Percentiles rank a stretch among this genome's conserved stretches.
Evolutionary conservation across 73 alveolate genomes (phyloP).

Genomic region (Durusdinium trenchii): DNA sequence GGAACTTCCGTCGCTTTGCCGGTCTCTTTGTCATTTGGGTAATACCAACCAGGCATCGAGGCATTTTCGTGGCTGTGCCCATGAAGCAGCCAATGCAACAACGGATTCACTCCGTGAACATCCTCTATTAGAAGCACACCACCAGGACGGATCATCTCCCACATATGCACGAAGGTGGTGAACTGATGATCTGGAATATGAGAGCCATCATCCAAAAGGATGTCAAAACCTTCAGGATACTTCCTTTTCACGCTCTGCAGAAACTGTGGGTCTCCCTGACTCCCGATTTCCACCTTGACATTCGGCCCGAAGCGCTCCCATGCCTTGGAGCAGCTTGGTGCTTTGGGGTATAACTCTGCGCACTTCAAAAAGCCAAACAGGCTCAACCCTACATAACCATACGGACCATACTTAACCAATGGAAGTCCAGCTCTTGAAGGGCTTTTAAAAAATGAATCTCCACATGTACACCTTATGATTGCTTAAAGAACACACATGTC

Average conservation of each 20-base stretch:
- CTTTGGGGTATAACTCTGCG: too few relatives aligned
- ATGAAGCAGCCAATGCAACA: conserved; percentile 1
- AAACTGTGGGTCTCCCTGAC: not conserved
- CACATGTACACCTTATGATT: too few relatives aligned
- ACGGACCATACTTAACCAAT: too few relatives aligned
- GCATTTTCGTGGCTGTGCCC: not conserved
- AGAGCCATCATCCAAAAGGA: conserved; percentile 41
- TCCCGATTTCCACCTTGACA: conserved; percentile 32
- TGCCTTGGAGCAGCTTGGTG: too few relatives aligned
- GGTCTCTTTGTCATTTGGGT: not conserved
- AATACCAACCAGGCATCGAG: conserved; percentile 22
- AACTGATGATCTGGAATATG: conserved; percentile 17
- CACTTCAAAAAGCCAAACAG: too few relatives aligned
- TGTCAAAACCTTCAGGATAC: conserved; percentile 12
- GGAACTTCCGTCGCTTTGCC: too few relatives aligned
- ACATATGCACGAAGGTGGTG: conserved; percentile 40
- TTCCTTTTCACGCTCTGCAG: not conserved
- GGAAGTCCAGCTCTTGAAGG: too few relatives aligned
- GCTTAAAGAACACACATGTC: too few relatives aligned
- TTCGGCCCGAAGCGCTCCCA: conserved; percentile 20
- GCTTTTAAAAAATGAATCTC: too few relatives aligned
- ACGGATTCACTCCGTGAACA: conserved; percentile 4
- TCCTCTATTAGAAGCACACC: conserved; percentile 30
- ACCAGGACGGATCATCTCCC: conserved; percentile 9
- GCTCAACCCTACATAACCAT: too few relatives aligned